A percentile compares a stretch with the other conserved stretches of the same genome.
phyloP scores from a whole-genome alignment of 1,139 yeast species.

The Zygoascus meyerae region DNA sequence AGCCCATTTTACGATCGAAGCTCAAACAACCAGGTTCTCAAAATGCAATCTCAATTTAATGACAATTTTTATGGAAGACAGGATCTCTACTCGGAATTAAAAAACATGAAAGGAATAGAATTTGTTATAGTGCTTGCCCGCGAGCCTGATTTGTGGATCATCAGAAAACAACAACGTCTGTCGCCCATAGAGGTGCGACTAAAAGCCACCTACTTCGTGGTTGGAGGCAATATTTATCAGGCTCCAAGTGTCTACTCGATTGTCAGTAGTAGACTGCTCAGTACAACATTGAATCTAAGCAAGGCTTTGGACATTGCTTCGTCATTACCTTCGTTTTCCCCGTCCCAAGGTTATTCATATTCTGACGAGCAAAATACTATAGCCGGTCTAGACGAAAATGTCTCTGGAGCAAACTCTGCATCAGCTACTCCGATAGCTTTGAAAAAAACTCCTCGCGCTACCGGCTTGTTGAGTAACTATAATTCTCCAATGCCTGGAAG shows the following conservation, averaged over 20 bases:
- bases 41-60: constrained; percentile 91
- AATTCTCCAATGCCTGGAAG: constrained; percentile 12
- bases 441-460: constrained; percentile 11
- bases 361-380: constrained; percentile 17
- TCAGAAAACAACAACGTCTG: constrained; percentile 69
- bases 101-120: constrained; percentile 80
- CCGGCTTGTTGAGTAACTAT: constrained; percentile 8
- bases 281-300: constrained; percentile 29
- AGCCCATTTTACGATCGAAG: constrained; percentile 94
- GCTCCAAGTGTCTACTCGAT: constrained; percentile 64
- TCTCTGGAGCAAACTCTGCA: constrained; percentile 8
- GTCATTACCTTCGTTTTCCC: constrained; percentile 31
- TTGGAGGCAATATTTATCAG: constrained; percentile 90
- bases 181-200: constrained; percentile 48
- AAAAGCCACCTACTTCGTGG: constrained; percentile 71
- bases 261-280: constrained; percentile 49
- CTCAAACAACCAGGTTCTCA: constrained; percentile 86
- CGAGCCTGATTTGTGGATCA: constrained; percentile 91
- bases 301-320: constrained; percentile 32
- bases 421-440: constrained; percentile 7
- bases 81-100: constrained; percentile 47
- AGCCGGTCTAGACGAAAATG: constrained; percentile 10
- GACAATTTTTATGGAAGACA: constrained; percentile 43
- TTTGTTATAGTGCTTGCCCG: constrained; percentile 67
- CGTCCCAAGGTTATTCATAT: constrained; percentile 35